These are phyloP conservation scores for Trichophyton benhamiae DNA, from an alignment of 2,329 filamentous ascomycete species.

Conservation along the genomic window DNA sequence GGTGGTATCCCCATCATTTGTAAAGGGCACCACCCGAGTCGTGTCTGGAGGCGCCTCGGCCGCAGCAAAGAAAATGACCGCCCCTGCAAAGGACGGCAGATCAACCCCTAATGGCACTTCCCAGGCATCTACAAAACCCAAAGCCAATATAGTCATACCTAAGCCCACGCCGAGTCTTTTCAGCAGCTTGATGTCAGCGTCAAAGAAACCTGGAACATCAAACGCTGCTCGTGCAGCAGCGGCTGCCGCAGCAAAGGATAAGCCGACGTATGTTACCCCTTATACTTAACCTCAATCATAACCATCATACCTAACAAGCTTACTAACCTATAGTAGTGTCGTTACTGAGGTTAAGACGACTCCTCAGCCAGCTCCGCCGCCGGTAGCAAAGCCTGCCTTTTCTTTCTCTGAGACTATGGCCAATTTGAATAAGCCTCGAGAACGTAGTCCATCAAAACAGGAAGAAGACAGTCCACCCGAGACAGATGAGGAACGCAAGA, in stretches of 20 bases:
- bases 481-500: constrained; percentile 47
- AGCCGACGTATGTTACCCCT: constrained; percentile 21
- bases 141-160: constrained; percentile 28
- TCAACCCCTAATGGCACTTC: constrained; percentile 15
- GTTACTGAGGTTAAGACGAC: constrained; percentile 16
- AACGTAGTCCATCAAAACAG: constrained; percentile 39
- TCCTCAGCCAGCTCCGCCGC: constrained; percentile 20
- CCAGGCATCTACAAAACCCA: constrained; percentile 21
- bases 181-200: constrained; percentile 36
- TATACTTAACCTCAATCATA: not conserved
- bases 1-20: constrained; percentile 24
- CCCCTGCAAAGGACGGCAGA: constrained; percentile 10
- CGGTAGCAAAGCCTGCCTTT: constrained; percentile 29
- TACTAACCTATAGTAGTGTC: constrained; percentile 9
- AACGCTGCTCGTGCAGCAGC: constrained; percentile 38
- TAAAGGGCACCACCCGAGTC: constrained; percentile 23
- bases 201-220: constrained; percentile 40
- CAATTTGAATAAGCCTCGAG: constrained; percentile 45
- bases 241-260: constrained; percentile 23
- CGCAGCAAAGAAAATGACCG: not conserved
- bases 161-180: constrained; percentile 36
- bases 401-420: constrained; percentile 40
- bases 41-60: not conserved
- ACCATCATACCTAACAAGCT: not conserved
- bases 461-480: constrained; percentile 44